Conservation (phyloP, 176 grass and related monocot genomes). For the Elymus sibiricus region DNA sequence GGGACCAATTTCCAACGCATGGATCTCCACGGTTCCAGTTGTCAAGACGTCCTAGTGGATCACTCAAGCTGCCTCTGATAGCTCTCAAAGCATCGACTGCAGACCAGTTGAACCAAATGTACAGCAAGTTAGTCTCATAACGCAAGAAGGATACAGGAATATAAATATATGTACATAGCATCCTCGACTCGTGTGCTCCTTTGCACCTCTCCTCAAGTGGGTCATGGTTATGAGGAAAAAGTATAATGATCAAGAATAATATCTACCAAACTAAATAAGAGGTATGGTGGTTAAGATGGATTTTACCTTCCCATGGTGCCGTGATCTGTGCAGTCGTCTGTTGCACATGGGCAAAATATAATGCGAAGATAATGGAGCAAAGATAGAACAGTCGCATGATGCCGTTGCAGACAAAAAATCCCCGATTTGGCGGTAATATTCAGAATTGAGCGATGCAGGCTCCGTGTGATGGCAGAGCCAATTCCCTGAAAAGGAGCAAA, state of each 20-base stretch:
- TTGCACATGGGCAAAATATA: constrained; percentile 34
- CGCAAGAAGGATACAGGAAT: not conserved
- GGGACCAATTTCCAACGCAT: constrained; percentile 73
- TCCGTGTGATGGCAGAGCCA: not conserved
- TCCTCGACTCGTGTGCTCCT: too few species aligned
- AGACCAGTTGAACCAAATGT: not conserved
- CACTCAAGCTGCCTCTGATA: constrained; percentile 57
- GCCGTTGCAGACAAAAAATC: not conserved
- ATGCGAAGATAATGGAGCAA: constrained; percentile 22
- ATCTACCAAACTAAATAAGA: constrained; percentile 9
- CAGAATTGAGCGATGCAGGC: not conserved
- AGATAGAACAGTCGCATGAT: constrained; percentile 23
- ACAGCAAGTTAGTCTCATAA: constrained; percentile 8
- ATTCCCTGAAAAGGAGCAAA: constrained; percentile 18
- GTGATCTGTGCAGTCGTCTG: constrained; percentile 40
- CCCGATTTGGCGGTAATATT: not conserved
- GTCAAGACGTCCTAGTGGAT: constrained; percentile 40
- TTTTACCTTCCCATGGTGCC: constrained; percentile 79
- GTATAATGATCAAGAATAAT: too few species aligned
- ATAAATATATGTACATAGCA: not conserved
- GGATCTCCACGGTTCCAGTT: constrained; percentile 84
- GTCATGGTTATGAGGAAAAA: not conserved
- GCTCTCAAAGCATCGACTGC: constrained; percentile 68
- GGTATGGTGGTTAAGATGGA: not conserved
- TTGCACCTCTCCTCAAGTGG: too few species aligned